Base-by-base conservation (phyloP, 805 yeast genomes). In the Kregervanrija fluxuum region DNA sequence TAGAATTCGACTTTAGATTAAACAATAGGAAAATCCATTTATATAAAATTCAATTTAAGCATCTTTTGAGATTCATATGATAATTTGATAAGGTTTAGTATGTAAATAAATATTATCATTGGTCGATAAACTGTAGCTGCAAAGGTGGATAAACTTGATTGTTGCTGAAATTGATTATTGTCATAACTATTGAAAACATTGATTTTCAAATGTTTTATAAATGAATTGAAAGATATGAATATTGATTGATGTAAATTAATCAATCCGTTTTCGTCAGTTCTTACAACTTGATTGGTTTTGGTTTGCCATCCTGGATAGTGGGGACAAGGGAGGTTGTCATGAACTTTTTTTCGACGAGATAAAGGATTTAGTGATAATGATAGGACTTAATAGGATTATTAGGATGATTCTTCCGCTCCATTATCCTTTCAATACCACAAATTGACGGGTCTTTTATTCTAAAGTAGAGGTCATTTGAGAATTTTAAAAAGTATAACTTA, bases 41-140 rank as follows among this genome's bases (percentile, higher is more conserved):
- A 47, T 64, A 62, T 13, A 60, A 44, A 11, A 64, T 54, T 33
- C 63, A 49, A 48, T 64, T 64, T 40, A 64, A 49, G 41, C 61
- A 64, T 42, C 68, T 51, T 49, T 64, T 63, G 13, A 64, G 48
- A 46, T 62, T 64, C 66, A 64, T 62, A 50, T 64, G 68, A 48
- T 64, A 64, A 30, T 62, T 64, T 11, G 56, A 47, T 14, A 61
- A 48, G 55, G 44, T 39, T 43, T 50, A 1, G 36, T 15, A n/a
- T 38, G 11, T 8, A 34, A 12, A n/a, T 37, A 15, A 13, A 35
- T 40, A 35, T 31, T 36, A 22, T 30, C 33, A 3, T 11, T 28
- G 22, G 35, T 38, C 44, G 16, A 38, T 35, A n/a, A 13, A 35
- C 38, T 22, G 52, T 34, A 34, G 16, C 40, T 9, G 40, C 36